Base-by-base conservation (phyloP, 352 stramenopile species). In the Globisporangium uncinulatum region DNA sequence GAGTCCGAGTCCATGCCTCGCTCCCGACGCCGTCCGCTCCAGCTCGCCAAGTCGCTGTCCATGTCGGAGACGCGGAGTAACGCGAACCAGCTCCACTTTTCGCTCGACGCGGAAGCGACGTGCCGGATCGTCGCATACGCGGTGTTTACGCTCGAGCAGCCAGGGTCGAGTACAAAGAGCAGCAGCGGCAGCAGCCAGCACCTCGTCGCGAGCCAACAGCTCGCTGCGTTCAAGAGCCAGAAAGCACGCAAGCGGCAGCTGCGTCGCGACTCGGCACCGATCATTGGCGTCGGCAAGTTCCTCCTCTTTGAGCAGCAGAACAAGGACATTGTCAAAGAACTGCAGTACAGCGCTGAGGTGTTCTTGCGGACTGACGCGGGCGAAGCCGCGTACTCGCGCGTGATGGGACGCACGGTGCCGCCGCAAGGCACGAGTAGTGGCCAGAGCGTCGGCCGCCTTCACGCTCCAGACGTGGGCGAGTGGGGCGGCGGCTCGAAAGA, bases 251-350 rank as follows among this genome's bases (percentile, higher is more conserved):
- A 92, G 52, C 69, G 76, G 1, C 82, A 90, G 47, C 51, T 86
- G n/a, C 74, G 79, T 29, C 78, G 78, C n/a, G 78, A 92, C 57
- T 71, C 83, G 8, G 80, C 75, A 42, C 83, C 84, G 21, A 61
- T 88, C 29, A 69, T 81, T 46, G 84, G 85, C 5, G 68, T 86
- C 14, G 84, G 86, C 15, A 94, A 94, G 41, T 82, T 96, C 46
- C 51, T 94, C n/a, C 60, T 96, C 4, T 96, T 87, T 57, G 85
- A 94, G 54, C 86, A 94, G 56, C 83, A 94, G 50, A 96, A 94
- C 69, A 94, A 94, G 59, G 86, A 96, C 42, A 80, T 96, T n/a
- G 69, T 96, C 53, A 96, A 96, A 61, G 86, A 96, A 56, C 66
- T 96, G 10, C 83, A 94, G 60, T 96, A 92, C 62, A 91, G 85